Evolutionary conservation across 2,329 filamentous ascomycete species (phyloP).

Genomic region (Apiospora kogelbergensis): DNA sequence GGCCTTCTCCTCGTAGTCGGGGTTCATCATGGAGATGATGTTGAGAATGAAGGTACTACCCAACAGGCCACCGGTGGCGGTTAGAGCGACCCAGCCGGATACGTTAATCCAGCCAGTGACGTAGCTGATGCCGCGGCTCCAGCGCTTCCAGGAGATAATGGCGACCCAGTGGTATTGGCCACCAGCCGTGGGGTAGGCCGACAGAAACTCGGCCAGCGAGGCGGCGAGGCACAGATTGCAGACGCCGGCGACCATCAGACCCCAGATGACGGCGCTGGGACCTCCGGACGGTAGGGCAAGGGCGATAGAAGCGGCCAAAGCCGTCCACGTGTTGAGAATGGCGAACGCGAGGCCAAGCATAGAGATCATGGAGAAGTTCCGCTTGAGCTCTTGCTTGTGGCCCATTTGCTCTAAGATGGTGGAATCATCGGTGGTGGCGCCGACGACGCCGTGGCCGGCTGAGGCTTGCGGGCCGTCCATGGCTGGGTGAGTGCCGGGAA

Average conservation of each 20-base stretch:
- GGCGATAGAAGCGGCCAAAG: conserved; percentile 46
- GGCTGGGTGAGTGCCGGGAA: background rate
- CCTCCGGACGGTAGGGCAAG: conserved; percentile 68
- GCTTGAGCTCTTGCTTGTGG: conserved; percentile 48
- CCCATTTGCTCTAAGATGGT: conserved; percentile 40
- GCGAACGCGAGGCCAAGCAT: conserved; percentile 50
- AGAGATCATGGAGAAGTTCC: conserved; percentile 49
- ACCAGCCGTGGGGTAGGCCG: conserved; percentile 59
- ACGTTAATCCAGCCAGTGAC: conserved; percentile 73
- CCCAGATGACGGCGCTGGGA: conserved; percentile 72
- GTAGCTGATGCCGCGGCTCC: conserved; percentile 64
- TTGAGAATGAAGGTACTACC: conserved; percentile 67
- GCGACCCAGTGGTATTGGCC: conserved; percentile 75
- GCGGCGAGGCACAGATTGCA: conserved; percentile 71
- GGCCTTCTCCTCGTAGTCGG: conserved; percentile 53
- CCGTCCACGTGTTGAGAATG: conserved; percentile 50
- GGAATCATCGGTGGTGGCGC: background rate
- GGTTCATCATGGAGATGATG: conserved; percentile 61
- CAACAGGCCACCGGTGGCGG: conserved; percentile 66
- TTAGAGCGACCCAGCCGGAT: conserved; percentile 70
- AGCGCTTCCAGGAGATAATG: conserved; percentile 58
- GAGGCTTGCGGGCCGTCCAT: background rate
- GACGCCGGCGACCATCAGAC: conserved; percentile 59
- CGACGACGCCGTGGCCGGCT: background rate
- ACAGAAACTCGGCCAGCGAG: conserved; percentile 70